A percentile compares a stretch with the other conserved stretches of the same genome.
These are phyloP conservation scores for Alternaria longipes DNA, from an alignment of 2,329 filamentous ascomycete species.

Conservation along the genomic window DNA sequence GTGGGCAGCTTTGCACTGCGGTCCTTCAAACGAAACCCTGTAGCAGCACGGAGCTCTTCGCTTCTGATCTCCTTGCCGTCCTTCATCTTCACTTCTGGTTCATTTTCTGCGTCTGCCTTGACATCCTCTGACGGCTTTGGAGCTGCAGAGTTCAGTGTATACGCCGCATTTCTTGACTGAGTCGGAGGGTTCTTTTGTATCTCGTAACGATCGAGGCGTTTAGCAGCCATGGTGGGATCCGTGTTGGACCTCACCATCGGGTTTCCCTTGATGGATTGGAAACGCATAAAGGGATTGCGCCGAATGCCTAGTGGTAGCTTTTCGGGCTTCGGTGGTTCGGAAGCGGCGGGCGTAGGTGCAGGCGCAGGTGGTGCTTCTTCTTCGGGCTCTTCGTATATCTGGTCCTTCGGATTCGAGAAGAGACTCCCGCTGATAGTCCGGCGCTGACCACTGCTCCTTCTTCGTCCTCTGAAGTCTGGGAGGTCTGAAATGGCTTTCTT, in stretches of 20 bases:
- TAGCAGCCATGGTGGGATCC: conserved; percentile 57
- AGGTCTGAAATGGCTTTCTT: conserved; percentile 44
- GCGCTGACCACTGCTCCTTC: conserved; percentile 71
- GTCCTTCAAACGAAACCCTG: conserved; percentile 86
- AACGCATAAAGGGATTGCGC: conserved; percentile 71
- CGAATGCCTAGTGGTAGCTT: conserved; percentile 62
- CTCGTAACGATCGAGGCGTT: conserved; percentile 66
- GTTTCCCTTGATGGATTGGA: conserved; percentile 63
- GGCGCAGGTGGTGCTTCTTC: conserved; percentile 47
- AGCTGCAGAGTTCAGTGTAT: conserved; percentile 71
- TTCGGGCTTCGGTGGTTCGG: conserved; percentile 42
- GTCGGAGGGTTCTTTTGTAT: conserved; percentile 85
- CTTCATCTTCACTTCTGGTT: conserved; percentile 64
- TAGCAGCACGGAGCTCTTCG: conserved; percentile 89
- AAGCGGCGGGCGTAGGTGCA: conserved; percentile 38
- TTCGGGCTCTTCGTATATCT: conserved; percentile 90
- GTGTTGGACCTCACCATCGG: conserved; percentile 55
- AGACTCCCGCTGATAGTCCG: conserved; percentile 75
- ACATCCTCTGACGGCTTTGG: conserved; percentile 43
- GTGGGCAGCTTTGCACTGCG: conserved; percentile 87
- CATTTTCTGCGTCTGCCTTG: conserved; percentile 43
- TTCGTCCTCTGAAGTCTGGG: conserved; percentile 48
- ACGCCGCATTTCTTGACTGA: conserved; percentile 82
- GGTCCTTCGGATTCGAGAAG: conserved; percentile 75
- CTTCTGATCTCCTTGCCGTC: conserved; percentile 84